Evolutionary conservation across 1,284 basidiomycete species (phyloP), one percentile per base, ranked within the genome.

Genomic region (Malassezia furfur): DNA sequence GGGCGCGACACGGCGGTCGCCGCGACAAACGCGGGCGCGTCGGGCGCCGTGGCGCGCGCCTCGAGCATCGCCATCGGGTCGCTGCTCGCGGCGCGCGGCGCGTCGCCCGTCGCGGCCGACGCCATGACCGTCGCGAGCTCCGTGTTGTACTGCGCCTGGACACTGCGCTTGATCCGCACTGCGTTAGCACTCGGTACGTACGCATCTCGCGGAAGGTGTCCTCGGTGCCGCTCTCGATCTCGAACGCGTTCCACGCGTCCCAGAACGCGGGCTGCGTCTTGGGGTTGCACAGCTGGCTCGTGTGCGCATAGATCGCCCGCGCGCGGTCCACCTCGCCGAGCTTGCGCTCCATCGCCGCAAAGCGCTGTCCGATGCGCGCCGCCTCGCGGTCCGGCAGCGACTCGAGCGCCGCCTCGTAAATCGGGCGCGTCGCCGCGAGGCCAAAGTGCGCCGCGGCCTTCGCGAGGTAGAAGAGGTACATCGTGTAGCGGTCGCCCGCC

Each of bases 251-350:
- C 93, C 93, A 98, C 75, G 91, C 88, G 46, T 81, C 78, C 93
- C 94, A 98, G 80, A 96, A 98, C 60, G 85, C 85, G 48, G 87
- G 83, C 68, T 87, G 59, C 81, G 62, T 72, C 43, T 61, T 83
- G 17, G 93, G 91, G 75, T 98, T 94, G 77, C 91, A 98, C 81
- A 98, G 96, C 73, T 98, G 94, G 30, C 87, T 89, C 0, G 91
- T 91, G 73, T 99, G 91, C 0, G 89, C 91, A 70, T 94, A 98
- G 67, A 98, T 87, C 0, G 91, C 86, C 50, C 94, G 83, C 7
- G 93, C 94, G 36, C 94, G 83, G 78, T 99, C 94, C 75, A 98
- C 94, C 78, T 99, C 94, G 59, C 94, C 94, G 35, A 99, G 83
- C 77, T 99, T 98, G 67, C 91, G 85, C 77, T 99, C 94, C 70